These are phyloP conservation scores for Parmales sp. DNA, from an alignment of 108 stramenopile species.

Conservation along the genomic window DNA sequence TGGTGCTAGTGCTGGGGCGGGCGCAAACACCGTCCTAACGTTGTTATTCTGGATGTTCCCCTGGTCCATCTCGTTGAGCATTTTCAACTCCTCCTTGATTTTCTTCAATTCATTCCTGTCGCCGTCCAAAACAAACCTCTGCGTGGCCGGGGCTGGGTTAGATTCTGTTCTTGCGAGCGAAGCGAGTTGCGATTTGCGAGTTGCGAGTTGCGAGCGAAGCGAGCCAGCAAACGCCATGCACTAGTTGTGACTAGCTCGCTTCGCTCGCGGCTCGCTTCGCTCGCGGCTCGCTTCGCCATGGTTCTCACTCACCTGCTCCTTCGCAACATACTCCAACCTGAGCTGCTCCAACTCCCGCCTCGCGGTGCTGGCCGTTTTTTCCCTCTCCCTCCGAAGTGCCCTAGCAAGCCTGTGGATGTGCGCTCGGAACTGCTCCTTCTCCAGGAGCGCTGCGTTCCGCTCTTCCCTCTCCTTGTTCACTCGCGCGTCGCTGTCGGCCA, in stretches of 20 bases:
- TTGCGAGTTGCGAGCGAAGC: neutral
- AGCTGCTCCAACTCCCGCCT: constrained; percentile 8
- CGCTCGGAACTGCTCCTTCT: constrained; percentile 37
- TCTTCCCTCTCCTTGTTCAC: constrained; percentile 25
- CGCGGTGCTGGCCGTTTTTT: neutral
- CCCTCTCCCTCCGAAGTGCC: neutral
- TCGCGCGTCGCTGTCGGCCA: constrained; percentile 32
- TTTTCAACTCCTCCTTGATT: neutral
- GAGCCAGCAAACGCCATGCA: neutral
- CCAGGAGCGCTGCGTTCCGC: constrained; percentile 19
- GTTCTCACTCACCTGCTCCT: neutral
- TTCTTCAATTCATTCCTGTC: neutral
- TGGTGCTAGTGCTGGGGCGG: neutral
- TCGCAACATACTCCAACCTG: neutral
- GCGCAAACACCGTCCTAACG: neutral
- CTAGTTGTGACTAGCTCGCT: no score
- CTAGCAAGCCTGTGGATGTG: constrained; percentile 24
- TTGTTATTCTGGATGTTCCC: neutral
- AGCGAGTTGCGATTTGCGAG: neutral
- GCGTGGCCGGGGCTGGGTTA: neutral
- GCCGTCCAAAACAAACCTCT: neutral
- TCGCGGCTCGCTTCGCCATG: neutral
- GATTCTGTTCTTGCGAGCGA: neutral
- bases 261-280: no score
- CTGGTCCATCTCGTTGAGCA: neutral